Conservation (phyloP, 495 filamentous ascomycete genomes). For the Penicillium crystallinum region DNA sequence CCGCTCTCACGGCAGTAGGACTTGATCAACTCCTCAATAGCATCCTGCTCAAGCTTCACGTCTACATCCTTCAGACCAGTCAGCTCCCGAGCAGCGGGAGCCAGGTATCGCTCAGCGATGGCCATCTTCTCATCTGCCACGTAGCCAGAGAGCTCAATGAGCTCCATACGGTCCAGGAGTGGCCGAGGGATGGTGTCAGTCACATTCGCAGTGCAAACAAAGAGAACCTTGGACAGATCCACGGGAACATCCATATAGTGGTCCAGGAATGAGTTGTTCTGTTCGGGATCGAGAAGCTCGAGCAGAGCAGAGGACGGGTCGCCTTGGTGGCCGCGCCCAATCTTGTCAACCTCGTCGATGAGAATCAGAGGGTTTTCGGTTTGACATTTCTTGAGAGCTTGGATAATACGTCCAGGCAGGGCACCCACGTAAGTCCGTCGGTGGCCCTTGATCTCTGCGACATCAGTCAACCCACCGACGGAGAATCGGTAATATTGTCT, state of each 20-base stretch:
- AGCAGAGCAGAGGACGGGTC: conserved; percentile 93
- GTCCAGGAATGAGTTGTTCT: conserved; percentile 95
- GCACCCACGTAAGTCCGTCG: conserved; percentile 95
- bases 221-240: conserved; percentile 94
- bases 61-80: conserved; percentile 88
- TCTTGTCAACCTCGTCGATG: conserved; percentile 98
- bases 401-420: conserved; percentile 92
- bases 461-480: conserved; percentile 93
- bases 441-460: conserved; percentile 99
- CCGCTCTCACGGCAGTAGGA: conserved; percentile 96
- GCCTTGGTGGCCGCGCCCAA: conserved; percentile 90
- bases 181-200: conserved; percentile 97
- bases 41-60: conserved; percentile 74
- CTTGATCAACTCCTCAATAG: conserved; percentile 95
- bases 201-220: conserved; percentile 99
- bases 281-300: conserved; percentile 93
- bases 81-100: conserved; percentile 83
- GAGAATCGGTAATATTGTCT: conserved; percentile 97
- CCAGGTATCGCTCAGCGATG: conserved; percentile 89
- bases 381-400: conserved; percentile 98
- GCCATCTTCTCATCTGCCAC: conserved; percentile 99
- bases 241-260: conserved; percentile 99
- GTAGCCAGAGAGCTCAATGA: conserved; percentile 95
- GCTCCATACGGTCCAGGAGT: conserved; percentile 94
- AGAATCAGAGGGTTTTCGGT: conserved; percentile 96